Evolutionary conservation across 2,329 filamentous ascomycete genomes (phyloP), one percentile per base, ranked within the genome.

Genomic region (Tolypocladium tundrense): DNA sequence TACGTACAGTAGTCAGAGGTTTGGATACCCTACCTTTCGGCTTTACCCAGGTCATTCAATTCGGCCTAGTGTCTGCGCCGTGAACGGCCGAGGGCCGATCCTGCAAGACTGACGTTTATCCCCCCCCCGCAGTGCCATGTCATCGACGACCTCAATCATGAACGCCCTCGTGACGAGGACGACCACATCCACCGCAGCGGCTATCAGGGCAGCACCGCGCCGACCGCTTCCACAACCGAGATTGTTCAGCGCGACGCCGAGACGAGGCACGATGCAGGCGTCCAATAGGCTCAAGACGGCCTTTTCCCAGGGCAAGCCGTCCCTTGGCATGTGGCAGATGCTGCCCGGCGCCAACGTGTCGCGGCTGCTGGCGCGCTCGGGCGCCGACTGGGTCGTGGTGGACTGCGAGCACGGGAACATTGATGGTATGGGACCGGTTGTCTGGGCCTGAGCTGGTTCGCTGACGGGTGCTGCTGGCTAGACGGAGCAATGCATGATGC

Each of bases 371-470:
- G 85, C 87, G 1, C 75, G 83, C 57, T 72, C 79, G 1, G 86
- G 84, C 1, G 77, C 86, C 1, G 86, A 88, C 66, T 88, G 86
- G 78, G 81, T 90, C 11, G 75, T 87, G 68, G 81, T 82, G 55
- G 80, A 80, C 61, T 79, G 78, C 58, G 80, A 80, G 63, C 79
- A 82, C 63, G 79, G 79, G 10, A 79, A 77, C 61, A 71, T 81
- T 59, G 77, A 77, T 42, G 79, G 74, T 76, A 64, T 40, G 64
- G 4, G 3, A 37, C 35, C 10, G 9, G 19, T n/a, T 37, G 9
- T 11, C 16, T 33, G 43, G 16, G 21, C 43, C 16, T 6, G 6
- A 31, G 13, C 31, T 11, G 13, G 48, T 21, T 37, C 55, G 10
- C 24, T 37, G 45, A 45, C 11, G 21, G 52, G 19, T 24, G 53